These are phyloP conservation scores for Mycena leptocephala DNA, from an alignment of 768 basidiomycete species.

Conservation along the genomic window DNA sequence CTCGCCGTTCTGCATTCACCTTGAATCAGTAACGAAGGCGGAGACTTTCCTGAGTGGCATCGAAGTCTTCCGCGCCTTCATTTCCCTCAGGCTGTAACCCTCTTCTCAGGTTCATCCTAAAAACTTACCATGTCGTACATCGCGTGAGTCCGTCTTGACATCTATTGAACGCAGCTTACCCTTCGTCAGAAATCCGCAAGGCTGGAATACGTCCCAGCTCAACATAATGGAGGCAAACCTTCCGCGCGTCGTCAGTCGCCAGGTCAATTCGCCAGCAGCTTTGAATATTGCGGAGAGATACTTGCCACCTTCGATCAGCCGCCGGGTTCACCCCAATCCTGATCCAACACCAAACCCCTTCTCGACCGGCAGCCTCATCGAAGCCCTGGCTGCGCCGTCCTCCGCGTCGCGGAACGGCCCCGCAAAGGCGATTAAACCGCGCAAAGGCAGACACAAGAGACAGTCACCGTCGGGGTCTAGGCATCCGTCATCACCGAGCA, in stretches of 20 bases:
- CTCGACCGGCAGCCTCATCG: slow-evolving; percentile 13
- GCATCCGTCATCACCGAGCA: neutral
- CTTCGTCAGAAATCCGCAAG: neutral
- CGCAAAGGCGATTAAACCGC: neutral
- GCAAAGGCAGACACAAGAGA: neutral
- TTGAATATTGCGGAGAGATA: neutral
- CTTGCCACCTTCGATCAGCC: neutral
- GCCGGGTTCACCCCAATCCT: neutral
- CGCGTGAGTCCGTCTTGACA: neutral
- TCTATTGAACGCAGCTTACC: neutral
- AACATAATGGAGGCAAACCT: neutral
- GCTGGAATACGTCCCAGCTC: neutral
- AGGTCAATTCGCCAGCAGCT: neutral
- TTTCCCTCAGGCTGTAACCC: too few relatives aligned
- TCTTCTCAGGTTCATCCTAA: too few relatives aligned
- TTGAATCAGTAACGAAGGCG: neutral
- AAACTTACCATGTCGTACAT: neutral
- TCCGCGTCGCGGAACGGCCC: neutral
- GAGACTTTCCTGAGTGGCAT: neutral
- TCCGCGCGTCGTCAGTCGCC: neutral
- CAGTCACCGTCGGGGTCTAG: neutral
- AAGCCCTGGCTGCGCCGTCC: slow-evolving; percentile 12
- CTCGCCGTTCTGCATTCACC: neutral
- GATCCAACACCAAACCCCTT: slow-evolving; percentile 4
- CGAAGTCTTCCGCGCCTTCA: too few relatives aligned